phyloP scores from a whole-genome alignment of 306 rosid species.

The Cucumis sativus region Cucumber_9930_V3 NC_026660.2:31030501-31031000 shows the following conservation, averaged over 20 bases:
- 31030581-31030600: not conserved
- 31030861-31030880: not conserved
- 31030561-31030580: not conserved
- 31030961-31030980: not conserved
- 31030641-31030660: not conserved
- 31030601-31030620: not conserved
- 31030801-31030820: constrained; percentile 81
- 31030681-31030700: not conserved
- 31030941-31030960: not conserved
- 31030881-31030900: not conserved
- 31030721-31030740: constrained; percentile 34
- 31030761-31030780: constrained; percentile 77
- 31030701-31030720: not conserved
- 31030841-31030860: constrained; percentile 66
- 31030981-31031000: not conserved
- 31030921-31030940: not conserved
- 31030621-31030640: not conserved
- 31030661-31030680: not conserved
- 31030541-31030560: not conserved
- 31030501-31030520: not conserved
- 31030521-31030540: not conserved
- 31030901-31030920: not conserved
- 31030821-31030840: constrained; percentile 81
- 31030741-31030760: constrained; percentile 62
- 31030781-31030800: constrained; percentile 82